Percentiles rank a stretch among this genome's conserved stretches.
Evolutionary conservation across 306 rosid genomes (phyloP).

Genomic region (Gleditsia sinensis): DNA sequence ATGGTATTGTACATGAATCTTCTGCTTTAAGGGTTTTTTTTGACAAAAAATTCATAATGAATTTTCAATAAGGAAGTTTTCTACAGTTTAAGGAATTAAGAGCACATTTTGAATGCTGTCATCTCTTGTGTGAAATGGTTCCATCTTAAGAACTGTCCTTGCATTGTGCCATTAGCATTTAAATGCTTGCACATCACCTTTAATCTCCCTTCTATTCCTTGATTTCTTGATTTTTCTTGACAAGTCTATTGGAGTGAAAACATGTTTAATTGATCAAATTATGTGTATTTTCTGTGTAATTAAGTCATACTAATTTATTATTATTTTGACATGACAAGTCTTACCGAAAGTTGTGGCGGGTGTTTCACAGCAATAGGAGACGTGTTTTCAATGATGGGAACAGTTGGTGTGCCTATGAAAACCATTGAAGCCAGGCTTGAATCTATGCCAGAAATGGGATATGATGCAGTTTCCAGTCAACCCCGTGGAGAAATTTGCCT

Average conservation of each 20-base stretch:
- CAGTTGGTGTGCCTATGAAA: constrained; percentile 80
- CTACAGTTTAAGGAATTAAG: background rate
- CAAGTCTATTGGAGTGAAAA: background rate
- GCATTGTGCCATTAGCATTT: too few relatives aligned
- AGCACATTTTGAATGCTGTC: background rate
- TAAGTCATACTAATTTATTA: too few relatives aligned
- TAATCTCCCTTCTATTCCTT: background rate
- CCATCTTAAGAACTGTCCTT: too few relatives aligned
- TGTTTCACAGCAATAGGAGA: constrained; percentile 74
- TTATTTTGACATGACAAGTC: constrained; percentile 74
- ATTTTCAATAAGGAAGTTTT: too few relatives aligned
- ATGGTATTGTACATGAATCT: constrained; percentile 57
- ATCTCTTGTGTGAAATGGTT: too few relatives aligned
- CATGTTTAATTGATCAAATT: constrained; percentile 29
- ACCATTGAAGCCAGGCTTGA: constrained; percentile 92
- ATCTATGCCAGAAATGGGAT: too few relatives aligned
- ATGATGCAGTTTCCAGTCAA: constrained; percentile 70
- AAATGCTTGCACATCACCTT: too few relatives aligned
- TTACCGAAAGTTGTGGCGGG: constrained; percentile 89
- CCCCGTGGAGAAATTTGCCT: constrained; percentile 90
- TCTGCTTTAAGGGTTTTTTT: too few relatives aligned
- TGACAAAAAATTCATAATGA: too few relatives aligned
- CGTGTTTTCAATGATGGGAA: constrained; percentile 74
- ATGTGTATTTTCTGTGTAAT: background rate
- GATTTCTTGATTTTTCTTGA: background rate